Evolutionary conservation across 495 filamentous ascomycete species (phyloP).

Genomic region (Aspergillus cavernicola): DNA sequence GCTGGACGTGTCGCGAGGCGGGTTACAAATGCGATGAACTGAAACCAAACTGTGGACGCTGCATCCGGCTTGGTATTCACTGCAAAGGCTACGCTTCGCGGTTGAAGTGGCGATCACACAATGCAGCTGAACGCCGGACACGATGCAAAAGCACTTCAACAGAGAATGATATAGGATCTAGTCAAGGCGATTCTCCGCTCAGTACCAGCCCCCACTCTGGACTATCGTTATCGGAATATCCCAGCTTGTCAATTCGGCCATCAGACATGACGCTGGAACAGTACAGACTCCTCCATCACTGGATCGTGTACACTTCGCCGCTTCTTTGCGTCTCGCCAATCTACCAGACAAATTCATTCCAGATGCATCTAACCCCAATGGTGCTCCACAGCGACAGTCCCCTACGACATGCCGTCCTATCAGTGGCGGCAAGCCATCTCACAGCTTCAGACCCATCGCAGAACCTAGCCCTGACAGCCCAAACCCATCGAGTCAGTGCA

Average conservation of each 20-base stretch:
- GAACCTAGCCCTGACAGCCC: not conserved
- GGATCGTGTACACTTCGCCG: not conserved
- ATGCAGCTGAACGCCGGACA: not conserved
- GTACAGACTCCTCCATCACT: constrained; percentile 1
- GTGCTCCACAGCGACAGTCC: not conserved
- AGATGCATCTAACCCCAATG: constrained; percentile 1
- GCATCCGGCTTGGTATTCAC: not conserved
- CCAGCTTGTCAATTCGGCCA: not conserved
- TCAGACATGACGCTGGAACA: not conserved
- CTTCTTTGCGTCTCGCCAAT: not conserved
- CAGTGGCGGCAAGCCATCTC: not conserved
- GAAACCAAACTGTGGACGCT: not conserved
- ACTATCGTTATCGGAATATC: not conserved
- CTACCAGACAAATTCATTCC: not conserved
- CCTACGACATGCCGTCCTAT: not conserved
- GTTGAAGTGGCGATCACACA: not conserved
- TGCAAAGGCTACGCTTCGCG: not conserved
- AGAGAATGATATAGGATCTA: too few species aligned
- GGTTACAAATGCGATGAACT: not conserved
- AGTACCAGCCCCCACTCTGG: not conserved
- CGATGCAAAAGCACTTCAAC: not conserved
- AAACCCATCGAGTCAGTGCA: not conserved
- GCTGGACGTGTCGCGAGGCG: not conserved
- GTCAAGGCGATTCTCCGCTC: not conserved
- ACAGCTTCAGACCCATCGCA: not conserved